These are phyloP conservation scores for Licmophora abbreviata DNA, from an alignment of 108 stramenopile species.

Conservation along the genomic window DNA sequence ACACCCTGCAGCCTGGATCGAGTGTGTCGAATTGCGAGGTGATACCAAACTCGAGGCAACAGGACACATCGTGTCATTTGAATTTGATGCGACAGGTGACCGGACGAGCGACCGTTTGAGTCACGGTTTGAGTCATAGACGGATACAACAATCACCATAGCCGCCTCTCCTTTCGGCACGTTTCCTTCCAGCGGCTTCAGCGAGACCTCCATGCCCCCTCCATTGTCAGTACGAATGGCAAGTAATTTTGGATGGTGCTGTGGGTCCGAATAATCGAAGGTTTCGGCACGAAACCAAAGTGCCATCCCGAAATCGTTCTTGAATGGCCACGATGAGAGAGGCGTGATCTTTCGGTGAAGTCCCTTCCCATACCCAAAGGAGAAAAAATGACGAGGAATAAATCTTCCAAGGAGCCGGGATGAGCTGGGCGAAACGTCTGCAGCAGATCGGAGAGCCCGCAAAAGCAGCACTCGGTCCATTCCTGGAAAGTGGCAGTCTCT, in stretches of 20 bases:
- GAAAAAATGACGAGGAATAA: slow-evolving; percentile 50
- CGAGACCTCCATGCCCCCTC: slow-evolving; percentile 49
- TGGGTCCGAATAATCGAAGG: slow-evolving; percentile 13
- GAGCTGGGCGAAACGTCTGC: slow-evolving; percentile 46
- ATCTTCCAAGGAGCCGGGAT: slow-evolving; percentile 31
- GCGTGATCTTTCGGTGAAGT: slow-evolving; percentile 24
- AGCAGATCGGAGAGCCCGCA: slow-evolving; percentile 43
- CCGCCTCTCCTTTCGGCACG: not conserved
- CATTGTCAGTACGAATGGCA: slow-evolving; percentile 27
- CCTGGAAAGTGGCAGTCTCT: slow-evolving; percentile 7
- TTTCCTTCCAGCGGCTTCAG: slow-evolving; percentile 17
- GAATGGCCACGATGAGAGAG: slow-evolving; percentile 63
- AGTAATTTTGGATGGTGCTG: slow-evolving; percentile 29
- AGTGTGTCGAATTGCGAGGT: slow-evolving; percentile 63
- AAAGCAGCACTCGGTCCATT: slow-evolving; percentile 28
- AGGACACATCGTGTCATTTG: slow-evolving; percentile 52
- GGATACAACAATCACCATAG: slow-evolving; percentile 22
- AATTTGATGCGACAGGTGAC: slow-evolving; percentile 17
- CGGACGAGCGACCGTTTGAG: slow-evolving; percentile 5
- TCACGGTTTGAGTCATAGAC: slow-evolving; percentile 29
- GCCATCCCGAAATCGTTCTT: slow-evolving; percentile 72
- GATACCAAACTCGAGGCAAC: slow-evolving; percentile 71
- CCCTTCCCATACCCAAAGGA: slow-evolving; percentile 34
- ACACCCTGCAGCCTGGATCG: slow-evolving; percentile 50
- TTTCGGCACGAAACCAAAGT: slow-evolving; percentile 70